A percentile compares a stretch with the other conserved stretches of the same genome.
These are phyloP conservation scores for Flammula alnicola DNA, from an alignment of 1,284 basidiomycete genomes.

Conservation along the genomic window DNA sequence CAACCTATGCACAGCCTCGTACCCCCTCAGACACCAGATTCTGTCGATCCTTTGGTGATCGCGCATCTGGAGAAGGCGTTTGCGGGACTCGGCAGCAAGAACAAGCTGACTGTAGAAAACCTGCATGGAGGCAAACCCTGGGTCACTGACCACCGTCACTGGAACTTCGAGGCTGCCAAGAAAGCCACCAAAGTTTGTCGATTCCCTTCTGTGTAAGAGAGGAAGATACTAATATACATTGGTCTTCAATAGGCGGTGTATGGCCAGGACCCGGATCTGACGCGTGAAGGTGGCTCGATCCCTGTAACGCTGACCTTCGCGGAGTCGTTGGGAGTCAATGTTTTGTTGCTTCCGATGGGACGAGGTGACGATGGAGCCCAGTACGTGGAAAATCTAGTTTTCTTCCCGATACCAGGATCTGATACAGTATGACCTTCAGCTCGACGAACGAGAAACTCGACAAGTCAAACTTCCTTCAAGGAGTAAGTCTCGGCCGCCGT, in stretches of 20 bases:
- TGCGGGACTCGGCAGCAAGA: constrained; percentile 84
- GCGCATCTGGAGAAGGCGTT: constrained; percentile 82
- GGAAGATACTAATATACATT: constrained; percentile 12
- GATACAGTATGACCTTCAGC: constrained; percentile 49
- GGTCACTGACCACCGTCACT: constrained; percentile 85
- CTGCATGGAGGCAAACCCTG: constrained; percentile 91
- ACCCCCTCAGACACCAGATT: constrained; percentile 86
- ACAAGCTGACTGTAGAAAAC: constrained; percentile 59
- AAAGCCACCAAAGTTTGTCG: constrained; percentile 75
- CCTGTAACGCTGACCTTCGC: constrained; percentile 97
- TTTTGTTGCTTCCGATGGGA: constrained; percentile 91
- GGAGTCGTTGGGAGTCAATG: constrained; percentile 82
- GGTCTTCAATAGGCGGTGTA: constrained; percentile 65
- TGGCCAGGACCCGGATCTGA: constrained; percentile 84
- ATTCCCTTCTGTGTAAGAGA: constrained; percentile 11
- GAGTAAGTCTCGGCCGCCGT: constrained; percentile 51
- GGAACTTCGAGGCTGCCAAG: constrained; percentile 94
- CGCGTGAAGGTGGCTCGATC: constrained; percentile 95
- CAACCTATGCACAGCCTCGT: constrained; percentile 58
- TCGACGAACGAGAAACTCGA: constrained; percentile 98
- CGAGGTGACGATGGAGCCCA: constrained; percentile 94
- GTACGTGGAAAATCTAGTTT: too few relatives aligned
- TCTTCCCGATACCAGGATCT: too few relatives aligned
- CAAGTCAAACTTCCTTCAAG: constrained; percentile 90
- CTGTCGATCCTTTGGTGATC: constrained; percentile 73